Conservation (phyloP, 2,329 filamentous ascomycete genomes). For the Claviceps quebecensis region DNA sequence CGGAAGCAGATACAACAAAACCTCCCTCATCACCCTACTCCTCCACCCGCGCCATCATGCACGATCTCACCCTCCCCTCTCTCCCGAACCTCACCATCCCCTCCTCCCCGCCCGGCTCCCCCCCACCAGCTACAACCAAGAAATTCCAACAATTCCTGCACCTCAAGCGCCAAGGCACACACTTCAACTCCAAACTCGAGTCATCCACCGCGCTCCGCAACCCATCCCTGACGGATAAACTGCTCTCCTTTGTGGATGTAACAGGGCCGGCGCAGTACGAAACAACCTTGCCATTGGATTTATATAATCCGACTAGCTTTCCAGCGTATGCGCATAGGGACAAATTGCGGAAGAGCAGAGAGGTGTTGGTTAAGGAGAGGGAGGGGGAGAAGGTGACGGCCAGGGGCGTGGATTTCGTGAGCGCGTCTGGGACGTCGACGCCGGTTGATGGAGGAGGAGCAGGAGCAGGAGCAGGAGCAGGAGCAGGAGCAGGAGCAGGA, state of each 20-base stretch:
- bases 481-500: slow-evolving; percentile 2
- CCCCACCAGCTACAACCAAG: slow-evolving; percentile 36
- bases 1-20: not conserved
- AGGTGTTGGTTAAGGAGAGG: slow-evolving; percentile 29
- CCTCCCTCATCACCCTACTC: slow-evolving; percentile 49
- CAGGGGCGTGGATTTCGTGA: slow-evolving; percentile 36
- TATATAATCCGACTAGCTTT: slow-evolving; percentile 46
- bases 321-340: slow-evolving; percentile 40
- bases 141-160: slow-evolving; percentile 63
- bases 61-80: slow-evolving; percentile 59
- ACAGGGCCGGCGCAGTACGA: slow-evolving; percentile 45
- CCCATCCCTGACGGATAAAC: slow-evolving; percentile 56
- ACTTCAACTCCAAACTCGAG: slow-evolving; percentile 66
- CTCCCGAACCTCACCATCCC: slow-evolving; percentile 63
- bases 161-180: slow-evolving; percentile 61
- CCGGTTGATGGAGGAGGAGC: slow-evolving; percentile 9
- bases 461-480: slow-evolving; percentile 1
- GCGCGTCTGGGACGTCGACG: slow-evolving; percentile 11
- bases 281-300: slow-evolving; percentile 40
- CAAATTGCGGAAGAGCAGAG: slow-evolving; percentile 34
- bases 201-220: slow-evolving; percentile 55
- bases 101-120: slow-evolving; percentile 53
- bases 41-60: slow-evolving; percentile 46
- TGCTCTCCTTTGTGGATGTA: slow-evolving; percentile 51
- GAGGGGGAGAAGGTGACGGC: slow-evolving; percentile 29